A percentile compares a stretch with the other conserved stretches of the same genome.
Conservation (phyloP, 2,329 filamentous ascomycete species). For the Thelonectria olida region DNA sequence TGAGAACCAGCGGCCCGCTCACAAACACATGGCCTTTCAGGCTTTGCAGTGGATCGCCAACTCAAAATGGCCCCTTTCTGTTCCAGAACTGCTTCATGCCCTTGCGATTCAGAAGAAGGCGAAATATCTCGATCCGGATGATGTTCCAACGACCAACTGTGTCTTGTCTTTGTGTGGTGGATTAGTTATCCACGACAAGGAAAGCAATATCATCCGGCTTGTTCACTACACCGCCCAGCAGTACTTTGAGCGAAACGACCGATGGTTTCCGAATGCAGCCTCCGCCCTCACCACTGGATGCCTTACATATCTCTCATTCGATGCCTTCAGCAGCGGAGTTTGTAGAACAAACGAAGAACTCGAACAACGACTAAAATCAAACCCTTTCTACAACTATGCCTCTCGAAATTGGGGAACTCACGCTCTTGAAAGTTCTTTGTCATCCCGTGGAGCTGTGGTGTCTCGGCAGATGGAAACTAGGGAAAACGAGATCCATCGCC, state of each 20-base stretch:
- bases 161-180: constrained; percentile 52
- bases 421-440: background rate
- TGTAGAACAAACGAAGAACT: background rate
- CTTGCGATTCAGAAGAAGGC: constrained; percentile 48
- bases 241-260: constrained; percentile 48
- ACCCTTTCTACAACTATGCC: constrained; percentile 19
- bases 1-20: constrained; percentile 44
- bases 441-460: background rate
- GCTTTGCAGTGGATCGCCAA: constrained; percentile 52
- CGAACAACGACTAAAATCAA: background rate
- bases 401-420: constrained; percentile 22
- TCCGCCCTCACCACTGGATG: constrained; percentile 42
- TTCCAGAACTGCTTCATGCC: constrained; percentile 51
- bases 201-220: constrained; percentile 50
- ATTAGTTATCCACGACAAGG: constrained; percentile 50
- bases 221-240: constrained; percentile 58
- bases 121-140: constrained; percentile 45
- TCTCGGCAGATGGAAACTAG: background rate
- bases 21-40: constrained; percentile 47
- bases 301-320: constrained; percentile 48
- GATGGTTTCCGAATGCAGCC: constrained; percentile 47
- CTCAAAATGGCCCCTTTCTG: constrained; percentile 45
- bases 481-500: background rate
- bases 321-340: constrained; percentile 30
- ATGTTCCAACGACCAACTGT: constrained; percentile 44